Evolutionary conservation across 2,329 filamentous ascomycete genomes (phyloP).

Genomic region (Orbilia oligospora): DNA sequence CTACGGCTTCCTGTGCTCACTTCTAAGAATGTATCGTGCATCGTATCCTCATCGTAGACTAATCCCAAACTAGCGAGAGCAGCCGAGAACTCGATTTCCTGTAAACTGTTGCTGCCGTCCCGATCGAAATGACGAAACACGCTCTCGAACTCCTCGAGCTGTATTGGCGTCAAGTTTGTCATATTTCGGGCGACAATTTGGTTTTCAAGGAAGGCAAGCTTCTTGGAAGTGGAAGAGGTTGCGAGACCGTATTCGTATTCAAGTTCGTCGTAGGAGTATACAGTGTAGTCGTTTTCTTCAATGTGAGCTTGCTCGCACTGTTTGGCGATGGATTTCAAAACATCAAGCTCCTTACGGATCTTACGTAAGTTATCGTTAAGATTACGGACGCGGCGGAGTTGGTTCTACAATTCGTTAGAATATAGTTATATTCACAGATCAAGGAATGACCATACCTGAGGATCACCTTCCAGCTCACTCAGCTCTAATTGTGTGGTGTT

Average conservation of each 20-base stretch:
- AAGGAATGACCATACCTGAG: constrained; percentile 74
- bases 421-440: neutral
- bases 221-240: constrained; percentile 92
- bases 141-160: constrained; percentile 97
- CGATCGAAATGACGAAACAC: constrained; percentile 98
- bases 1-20: constrained; percentile 84
- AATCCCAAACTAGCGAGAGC: constrained; percentile 94
- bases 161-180: constrained; percentile 98
- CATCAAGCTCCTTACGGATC: constrained; percentile 89
- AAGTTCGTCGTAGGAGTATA: constrained; percentile 96
- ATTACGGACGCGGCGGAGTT: constrained; percentile 86
- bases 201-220: constrained; percentile 95
- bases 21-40: constrained; percentile 93
- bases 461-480: constrained; percentile 95
- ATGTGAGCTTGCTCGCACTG: constrained; percentile 98
- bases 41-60: constrained; percentile 97
- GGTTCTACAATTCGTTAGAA: constrained; percentile 70
- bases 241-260: constrained; percentile 93
- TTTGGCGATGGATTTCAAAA: constrained; percentile 86
- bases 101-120: constrained; percentile 88
- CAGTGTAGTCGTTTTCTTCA: constrained; percentile 99
- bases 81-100: constrained; percentile 95
- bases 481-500: constrained; percentile 96
- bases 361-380: constrained; percentile 88
- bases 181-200: constrained; percentile 98